phyloP scores from a whole-genome alignment of 2,329 filamentous ascomycete species.

The Cercospora sojina region DNA sequence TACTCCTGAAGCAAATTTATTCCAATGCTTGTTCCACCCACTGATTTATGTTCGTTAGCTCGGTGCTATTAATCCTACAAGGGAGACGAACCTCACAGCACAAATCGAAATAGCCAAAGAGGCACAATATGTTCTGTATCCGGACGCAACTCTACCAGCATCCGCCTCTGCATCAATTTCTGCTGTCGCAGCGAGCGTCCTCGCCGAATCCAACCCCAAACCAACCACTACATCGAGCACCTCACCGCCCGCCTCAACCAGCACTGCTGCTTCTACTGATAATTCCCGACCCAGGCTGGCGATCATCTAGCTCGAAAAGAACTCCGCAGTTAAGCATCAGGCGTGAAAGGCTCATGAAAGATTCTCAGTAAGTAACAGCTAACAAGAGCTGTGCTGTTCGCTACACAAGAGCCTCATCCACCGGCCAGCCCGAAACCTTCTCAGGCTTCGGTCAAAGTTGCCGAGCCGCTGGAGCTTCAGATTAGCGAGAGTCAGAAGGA shows the following conservation, averaged over 20 bases:
- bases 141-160: conserved; percentile 43
- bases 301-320: no score
- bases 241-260: not conserved
- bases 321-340: no score
- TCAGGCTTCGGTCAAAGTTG: no score
- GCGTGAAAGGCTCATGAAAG: no score
- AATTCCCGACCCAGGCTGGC: not conserved
- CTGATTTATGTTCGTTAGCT: conserved; percentile 42
- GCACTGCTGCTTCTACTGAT: conserved; percentile 4
- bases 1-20: not conserved
- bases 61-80: conserved; percentile 67
- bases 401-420: no score
- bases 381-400: no score
- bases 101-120: conserved; percentile 35
- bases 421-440: no score
- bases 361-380: no score
- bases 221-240: not conserved
- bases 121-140: conserved; percentile 37
- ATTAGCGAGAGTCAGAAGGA: no score
- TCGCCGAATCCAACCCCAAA: not conserved
- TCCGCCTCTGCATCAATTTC: conserved; percentile 36
- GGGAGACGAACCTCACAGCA: conserved; percentile 28
- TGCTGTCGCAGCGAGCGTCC: conserved; percentile 25
- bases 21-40: not conserved
- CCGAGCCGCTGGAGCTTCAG: no score